These are phyloP conservation scores for Fagopyrum homotropicum DNA, from an alignment of 148 eudicot genomes.

Conservation along the genomic window DNA sequence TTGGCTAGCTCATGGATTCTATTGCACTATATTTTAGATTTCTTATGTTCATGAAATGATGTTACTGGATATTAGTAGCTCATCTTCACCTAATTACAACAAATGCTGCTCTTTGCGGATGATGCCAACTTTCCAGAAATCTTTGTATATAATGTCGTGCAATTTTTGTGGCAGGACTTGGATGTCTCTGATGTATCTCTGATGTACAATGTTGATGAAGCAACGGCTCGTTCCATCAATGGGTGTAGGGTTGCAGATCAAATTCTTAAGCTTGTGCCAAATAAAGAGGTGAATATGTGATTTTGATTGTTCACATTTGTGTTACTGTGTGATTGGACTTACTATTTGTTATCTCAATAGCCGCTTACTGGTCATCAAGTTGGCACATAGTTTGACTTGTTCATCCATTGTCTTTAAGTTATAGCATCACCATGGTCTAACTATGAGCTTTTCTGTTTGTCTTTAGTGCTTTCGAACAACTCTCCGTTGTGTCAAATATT, in stretches of 20 bases:
- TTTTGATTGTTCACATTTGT: not conserved
- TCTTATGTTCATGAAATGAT: not conserved
- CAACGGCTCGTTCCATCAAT: slow-evolving; percentile 87
- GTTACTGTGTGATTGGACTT: slow-evolving; percentile 10
- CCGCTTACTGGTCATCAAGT: not conserved
- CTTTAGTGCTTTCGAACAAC: slow-evolving; percentile 71
- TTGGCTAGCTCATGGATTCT: too few species aligned
- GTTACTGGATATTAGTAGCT: not conserved
- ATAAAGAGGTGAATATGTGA: slow-evolving; percentile 40
- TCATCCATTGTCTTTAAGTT: not conserved
- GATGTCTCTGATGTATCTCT: slow-evolving; percentile 70
- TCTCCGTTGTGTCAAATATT: slow-evolving; percentile 76
- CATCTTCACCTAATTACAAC: not conserved
- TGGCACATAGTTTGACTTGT: not conserved
- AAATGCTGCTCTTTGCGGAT: not conserved
- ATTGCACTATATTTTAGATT: not conserved
- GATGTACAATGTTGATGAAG: slow-evolving; percentile 67
- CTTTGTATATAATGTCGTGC: not conserved
- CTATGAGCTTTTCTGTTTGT: not conserved
- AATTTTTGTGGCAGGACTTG: slow-evolving; percentile 44
- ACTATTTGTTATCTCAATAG: not conserved
- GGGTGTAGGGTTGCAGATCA: slow-evolving; percentile 93
- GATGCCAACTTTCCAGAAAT: not conserved
- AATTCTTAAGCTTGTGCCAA: slow-evolving; percentile 86
- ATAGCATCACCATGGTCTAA: slow-evolving; percentile 7